These are phyloP conservation scores for Ceriops tagal DNA, from an alignment of 345 rosid genomes.

Conservation along the genomic window DNA sequence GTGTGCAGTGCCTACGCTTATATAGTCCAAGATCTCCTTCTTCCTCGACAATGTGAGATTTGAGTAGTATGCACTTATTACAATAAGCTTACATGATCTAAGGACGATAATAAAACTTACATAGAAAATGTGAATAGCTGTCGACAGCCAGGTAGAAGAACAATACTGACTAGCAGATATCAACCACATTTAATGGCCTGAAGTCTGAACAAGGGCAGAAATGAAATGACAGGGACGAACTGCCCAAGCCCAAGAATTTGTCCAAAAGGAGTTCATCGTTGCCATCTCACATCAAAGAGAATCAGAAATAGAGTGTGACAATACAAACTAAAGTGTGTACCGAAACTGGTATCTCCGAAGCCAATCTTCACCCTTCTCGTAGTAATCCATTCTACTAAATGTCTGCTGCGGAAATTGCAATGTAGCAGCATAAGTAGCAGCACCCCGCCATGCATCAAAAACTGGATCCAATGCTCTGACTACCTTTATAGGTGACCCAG, in stretches of 20 bases:
- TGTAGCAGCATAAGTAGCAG: conserved; percentile 63
- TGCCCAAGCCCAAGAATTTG: neutral
- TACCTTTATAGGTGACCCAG: conserved; percentile 62
- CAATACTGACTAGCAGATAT: too few relatives aligned
- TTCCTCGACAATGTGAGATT: too few relatives aligned
- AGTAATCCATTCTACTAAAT: conserved; percentile 62
- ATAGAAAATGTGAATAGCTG: too few relatives aligned
- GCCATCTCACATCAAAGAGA: neutral
- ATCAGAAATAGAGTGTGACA: neutral
- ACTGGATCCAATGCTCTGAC: conserved; percentile 70
- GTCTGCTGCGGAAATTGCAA: conserved; percentile 56
- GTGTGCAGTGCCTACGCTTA: too few relatives aligned
- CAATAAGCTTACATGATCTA: too few relatives aligned
- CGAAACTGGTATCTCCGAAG: conserved; percentile 62
- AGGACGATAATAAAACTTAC: too few relatives aligned
- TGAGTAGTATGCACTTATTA: too few relatives aligned
- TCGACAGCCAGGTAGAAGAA: too few relatives aligned
- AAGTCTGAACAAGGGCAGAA: too few relatives aligned
- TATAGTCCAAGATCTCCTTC: too few relatives aligned
- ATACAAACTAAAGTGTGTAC: conserved; percentile 38
- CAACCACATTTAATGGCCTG: too few relatives aligned
- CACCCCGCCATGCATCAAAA: conserved; percentile 97
- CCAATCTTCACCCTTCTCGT: conserved; percentile 95
- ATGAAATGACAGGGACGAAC: neutral
- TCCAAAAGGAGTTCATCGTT: neutral